A percentile compares a stretch with the other conserved stretches of the same genome.
Evolutionary conservation across 1,284 basidiomycete genomes (phyloP).

Genomic region (Sporisorium exsertum): DNA sequence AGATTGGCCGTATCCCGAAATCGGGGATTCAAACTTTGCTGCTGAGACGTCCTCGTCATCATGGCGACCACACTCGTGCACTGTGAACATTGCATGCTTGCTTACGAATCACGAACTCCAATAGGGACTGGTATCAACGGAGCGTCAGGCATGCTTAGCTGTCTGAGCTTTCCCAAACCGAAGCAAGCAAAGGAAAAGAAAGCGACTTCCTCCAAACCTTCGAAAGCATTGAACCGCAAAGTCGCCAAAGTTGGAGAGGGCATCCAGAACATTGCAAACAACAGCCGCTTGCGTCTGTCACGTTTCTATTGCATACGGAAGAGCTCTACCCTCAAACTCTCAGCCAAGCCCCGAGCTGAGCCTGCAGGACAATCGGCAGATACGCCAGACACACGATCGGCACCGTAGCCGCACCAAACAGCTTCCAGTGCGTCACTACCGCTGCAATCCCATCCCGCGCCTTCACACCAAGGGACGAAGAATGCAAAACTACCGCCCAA

Average conservation of each 20-base stretch:
- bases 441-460: not conserved
- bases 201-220: too few relatives aligned
- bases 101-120: too few relatives aligned
- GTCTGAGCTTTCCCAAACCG: too few relatives aligned
- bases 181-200: too few relatives aligned
- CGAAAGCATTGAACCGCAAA: too few relatives aligned
- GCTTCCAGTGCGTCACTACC: constrained; percentile 24
- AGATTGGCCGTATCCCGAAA: not conserved
- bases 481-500: constrained; percentile 8
- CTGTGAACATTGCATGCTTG: too few relatives aligned
- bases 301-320: not conserved
- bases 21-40: not conserved
- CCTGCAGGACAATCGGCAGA: constrained; percentile 38
- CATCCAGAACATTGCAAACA: not conserved
- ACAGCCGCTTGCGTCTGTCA: not conserved
- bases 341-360: constrained; percentile 21
- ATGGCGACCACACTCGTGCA: too few relatives aligned
- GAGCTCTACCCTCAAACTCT: not conserved
- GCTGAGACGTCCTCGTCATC: not conserved
- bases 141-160: too few relatives aligned
- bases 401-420: constrained; percentile 29
- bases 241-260: too few relatives aligned
- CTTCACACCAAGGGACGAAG: not conserved
- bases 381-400: constrained; percentile 35
- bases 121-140: too few relatives aligned